Evolutionary conservation across 805 yeast species (phyloP).

Genomic region (Hanseniaspora valbyensis): DNA sequence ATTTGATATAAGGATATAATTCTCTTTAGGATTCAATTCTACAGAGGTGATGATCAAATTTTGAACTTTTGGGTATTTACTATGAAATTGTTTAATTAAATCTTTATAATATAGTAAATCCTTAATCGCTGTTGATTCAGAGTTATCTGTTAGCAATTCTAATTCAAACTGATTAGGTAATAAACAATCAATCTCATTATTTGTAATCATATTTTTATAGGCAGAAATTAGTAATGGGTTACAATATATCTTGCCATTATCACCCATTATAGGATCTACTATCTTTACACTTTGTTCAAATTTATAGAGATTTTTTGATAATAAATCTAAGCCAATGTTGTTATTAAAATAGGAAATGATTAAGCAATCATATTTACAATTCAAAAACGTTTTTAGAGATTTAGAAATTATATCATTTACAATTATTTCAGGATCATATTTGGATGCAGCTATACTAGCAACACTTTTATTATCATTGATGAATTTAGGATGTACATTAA

Average conservation of each 20-base stretch:
- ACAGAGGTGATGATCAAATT: slow-evolving; percentile 43
- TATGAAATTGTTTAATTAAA: slow-evolving; percentile 36
- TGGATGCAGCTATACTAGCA: slow-evolving; percentile 19
- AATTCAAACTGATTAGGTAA: slow-evolving; percentile 73
- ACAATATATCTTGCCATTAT: slow-evolving; percentile 74
- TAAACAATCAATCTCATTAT: slow-evolving; percentile 38
- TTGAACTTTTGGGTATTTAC: slow-evolving; percentile 35
- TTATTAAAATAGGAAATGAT: slow-evolving; percentile 74
- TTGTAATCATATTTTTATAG: slow-evolving; percentile 38
- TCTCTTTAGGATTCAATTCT: slow-evolving; percentile 26
- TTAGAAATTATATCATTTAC: slow-evolving; percentile 37
- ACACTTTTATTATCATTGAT: neutral
- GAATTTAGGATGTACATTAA: slow-evolving; percentile 89
- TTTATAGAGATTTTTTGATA: slow-evolving; percentile 33
- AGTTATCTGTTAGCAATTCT: slow-evolving; percentile 42
- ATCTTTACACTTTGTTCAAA: slow-evolving; percentile 40
- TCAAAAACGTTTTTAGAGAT: slow-evolving; percentile 44
- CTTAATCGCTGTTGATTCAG: slow-evolving; percentile 26
- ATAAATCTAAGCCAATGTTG: slow-evolving; percentile 41
- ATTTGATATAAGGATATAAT: slow-evolving; percentile 1
- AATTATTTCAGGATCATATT: slow-evolving; percentile 33
- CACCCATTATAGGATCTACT: slow-evolving; percentile 88
- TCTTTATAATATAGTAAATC: slow-evolving; percentile 29
- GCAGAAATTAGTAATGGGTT: slow-evolving; percentile 42
- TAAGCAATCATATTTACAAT: slow-evolving; percentile 48